Evolutionary conservation across 208 protist genomes (phyloP).

Genomic region (Naegleria gruberi): DNA sequence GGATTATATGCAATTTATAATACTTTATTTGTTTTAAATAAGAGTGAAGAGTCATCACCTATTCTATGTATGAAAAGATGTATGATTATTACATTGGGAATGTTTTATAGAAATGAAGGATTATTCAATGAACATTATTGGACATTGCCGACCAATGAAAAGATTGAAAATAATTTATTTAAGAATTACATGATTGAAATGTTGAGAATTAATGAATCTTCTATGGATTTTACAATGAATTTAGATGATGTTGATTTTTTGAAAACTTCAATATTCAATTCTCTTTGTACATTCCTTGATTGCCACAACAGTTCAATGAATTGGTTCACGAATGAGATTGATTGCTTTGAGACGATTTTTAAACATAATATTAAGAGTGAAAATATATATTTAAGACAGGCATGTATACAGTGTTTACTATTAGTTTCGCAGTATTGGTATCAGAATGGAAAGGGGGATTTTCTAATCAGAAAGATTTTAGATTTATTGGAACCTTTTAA

Average conservation of each 20-base stretch:
- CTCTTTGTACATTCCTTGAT: neutral
- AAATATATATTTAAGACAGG: neutral
- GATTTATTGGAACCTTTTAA: neutral
- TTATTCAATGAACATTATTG: neutral
- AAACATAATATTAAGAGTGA: neutral
- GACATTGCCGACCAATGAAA: neutral
- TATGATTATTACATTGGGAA: neutral
- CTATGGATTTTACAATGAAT: neutral
- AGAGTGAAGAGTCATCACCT: neutral
- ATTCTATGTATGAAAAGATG: neutral
- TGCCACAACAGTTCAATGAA: neutral
- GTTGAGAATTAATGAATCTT: neutral
- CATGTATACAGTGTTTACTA: neutral
- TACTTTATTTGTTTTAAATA: neutral
- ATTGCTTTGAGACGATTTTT: neutral
- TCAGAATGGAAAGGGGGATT: neutral
- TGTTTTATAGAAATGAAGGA: neutral
- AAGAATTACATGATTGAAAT: neutral
- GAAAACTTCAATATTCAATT: neutral
- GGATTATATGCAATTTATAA: neutral
- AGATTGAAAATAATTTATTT: neutral
- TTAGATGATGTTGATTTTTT: neutral
- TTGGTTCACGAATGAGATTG: neutral
- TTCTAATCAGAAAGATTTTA: neutral
- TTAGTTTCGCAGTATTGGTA: neutral